phyloP scores from a whole-genome alignment of 176 grass and related monocot genomes.

The Tillandsia leiboldiana region DNA sequence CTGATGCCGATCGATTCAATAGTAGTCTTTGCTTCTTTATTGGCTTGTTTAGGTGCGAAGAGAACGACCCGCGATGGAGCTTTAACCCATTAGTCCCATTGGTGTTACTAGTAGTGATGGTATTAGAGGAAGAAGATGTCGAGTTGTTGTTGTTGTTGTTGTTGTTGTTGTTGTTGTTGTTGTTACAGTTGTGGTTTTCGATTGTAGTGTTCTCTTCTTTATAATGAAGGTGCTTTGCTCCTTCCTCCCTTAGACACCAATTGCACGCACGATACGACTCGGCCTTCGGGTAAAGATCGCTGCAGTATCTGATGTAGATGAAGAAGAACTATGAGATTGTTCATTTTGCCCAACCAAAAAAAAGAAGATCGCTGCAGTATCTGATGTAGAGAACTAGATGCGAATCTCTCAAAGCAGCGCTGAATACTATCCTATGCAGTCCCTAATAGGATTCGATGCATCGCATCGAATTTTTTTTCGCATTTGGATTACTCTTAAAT shows the following conservation, averaged over 20 bases:
- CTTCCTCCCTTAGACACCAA: conserved; percentile 70
- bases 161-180: background rate
- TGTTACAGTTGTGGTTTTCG: background rate
- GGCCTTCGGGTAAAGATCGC: conserved; percentile 70
- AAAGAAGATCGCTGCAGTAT: no score
- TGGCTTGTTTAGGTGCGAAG: conserved; percentile 51
- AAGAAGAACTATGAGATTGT: background rate
- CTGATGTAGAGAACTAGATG: no score
- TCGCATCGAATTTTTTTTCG: no score
- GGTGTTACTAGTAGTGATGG: background rate
- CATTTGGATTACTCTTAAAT: no score
- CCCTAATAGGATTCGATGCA: no score
- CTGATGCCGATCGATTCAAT: conserved; percentile 58
- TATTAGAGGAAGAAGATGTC: conserved; percentile 10
- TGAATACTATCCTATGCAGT: no score
- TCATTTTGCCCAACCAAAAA: background rate
- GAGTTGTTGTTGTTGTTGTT: conserved; percentile 1
- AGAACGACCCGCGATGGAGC: conserved; percentile 42
- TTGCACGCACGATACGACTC: conserved; percentile 75
- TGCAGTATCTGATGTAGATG: conserved; percentile 61
- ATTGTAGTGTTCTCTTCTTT: no score
- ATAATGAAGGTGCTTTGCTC: background rate
- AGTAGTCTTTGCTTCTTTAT: conserved; percentile 68
- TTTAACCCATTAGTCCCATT: conserved; percentile 13
- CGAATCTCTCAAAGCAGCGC: no score